Conservation (phyloP, 2,329 filamentous ascomycete species). For the Huntiella savannae region DNA sequence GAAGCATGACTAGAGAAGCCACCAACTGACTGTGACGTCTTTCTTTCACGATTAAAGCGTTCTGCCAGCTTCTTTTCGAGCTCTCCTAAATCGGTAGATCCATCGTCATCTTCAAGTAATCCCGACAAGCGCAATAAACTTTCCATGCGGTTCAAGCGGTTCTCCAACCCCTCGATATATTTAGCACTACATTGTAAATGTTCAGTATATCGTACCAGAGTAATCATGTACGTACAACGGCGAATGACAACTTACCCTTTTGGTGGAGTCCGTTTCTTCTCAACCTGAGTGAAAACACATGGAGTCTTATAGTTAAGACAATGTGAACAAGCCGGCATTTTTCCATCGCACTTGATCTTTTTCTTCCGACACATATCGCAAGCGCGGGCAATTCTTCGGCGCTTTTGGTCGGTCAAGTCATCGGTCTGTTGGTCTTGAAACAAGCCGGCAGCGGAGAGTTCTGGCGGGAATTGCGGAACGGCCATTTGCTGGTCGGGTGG, state of each 20-base stretch:
- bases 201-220: conserved; percentile 3
- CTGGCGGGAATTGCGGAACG: conserved; percentile 34
- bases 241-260: conserved; percentile 51
- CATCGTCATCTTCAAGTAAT: conserved; percentile 67
- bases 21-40: conserved; percentile 24
- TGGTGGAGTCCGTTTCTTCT: conserved; percentile 94
- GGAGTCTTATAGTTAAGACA: conserved; percentile 97
- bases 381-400: conserved; percentile 72
- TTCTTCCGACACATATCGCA: conserved; percentile 95
- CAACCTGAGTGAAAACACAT: conserved; percentile 91
- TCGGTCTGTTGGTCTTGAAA: conserved; percentile 39
- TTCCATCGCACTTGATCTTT: conserved; percentile 96
- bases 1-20: conserved; percentile 31
- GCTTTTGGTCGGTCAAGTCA: conserved; percentile 65
- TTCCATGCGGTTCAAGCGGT: conserved; percentile 89
- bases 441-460: conserved; percentile 36
- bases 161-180: conserved; percentile 94
- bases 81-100: conserved; percentile 70
- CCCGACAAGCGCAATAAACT: conserved; percentile 69
- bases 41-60: conserved; percentile 28
- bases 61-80: conserved; percentile 58
- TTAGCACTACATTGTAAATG: conserved; percentile 46
- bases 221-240: neutral
- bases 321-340: conserved; percentile 83
- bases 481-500: conserved; percentile 35